These are phyloP conservation scores for Cadophora malorum DNA, from an alignment of 2,329 filamentous ascomycete genomes.

Conservation along the genomic window DNA sequence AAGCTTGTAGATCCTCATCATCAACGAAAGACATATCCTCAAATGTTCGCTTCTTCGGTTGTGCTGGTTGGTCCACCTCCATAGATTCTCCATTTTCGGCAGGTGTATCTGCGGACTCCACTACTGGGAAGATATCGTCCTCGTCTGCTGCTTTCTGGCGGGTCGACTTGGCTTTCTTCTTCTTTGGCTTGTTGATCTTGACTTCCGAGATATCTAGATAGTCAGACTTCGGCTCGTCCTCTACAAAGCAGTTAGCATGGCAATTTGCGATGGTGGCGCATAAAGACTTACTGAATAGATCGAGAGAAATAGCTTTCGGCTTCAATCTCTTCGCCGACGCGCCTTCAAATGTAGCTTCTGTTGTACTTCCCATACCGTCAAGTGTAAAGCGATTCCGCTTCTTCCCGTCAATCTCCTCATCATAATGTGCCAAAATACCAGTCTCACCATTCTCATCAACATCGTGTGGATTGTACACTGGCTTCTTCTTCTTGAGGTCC, in stretches of 20 bases:
- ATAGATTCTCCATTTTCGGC: constrained; percentile 61
- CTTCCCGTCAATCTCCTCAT: constrained; percentile 92
- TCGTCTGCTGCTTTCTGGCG: constrained; percentile 72
- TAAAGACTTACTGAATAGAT: constrained; percentile 70
- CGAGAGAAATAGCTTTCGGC: constrained; percentile 76
- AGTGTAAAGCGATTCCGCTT: constrained; percentile 88
- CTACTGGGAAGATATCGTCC: constrained; percentile 60
- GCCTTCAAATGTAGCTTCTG: constrained; percentile 61
- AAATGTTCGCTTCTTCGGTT: constrained; percentile 66
- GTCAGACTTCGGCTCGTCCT: constrained; percentile 77
- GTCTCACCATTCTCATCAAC: constrained; percentile 67
- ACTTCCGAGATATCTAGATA: constrained; percentile 87
- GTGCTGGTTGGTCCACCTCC: constrained; percentile 73
- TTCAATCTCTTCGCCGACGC: constrained; percentile 65
- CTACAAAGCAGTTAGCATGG: constrained; percentile 53
- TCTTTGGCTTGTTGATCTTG: constrained; percentile 95
- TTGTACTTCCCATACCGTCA: constrained; percentile 75
- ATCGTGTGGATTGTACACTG: constrained; percentile 85
- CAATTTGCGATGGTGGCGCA: too few species aligned
- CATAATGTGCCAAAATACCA: constrained; percentile 85
- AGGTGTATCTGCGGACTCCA: constrained; percentile 43
- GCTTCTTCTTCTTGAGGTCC: constrained; percentile 87
- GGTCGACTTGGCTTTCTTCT: constrained; percentile 81
- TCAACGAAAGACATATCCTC: constrained; percentile 78
- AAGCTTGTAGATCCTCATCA: constrained; percentile 90